These are phyloP conservation scores for Camelina neglecta DNA, from an alignment of 345 rosid species.

Conservation along the genomic window DNA sequence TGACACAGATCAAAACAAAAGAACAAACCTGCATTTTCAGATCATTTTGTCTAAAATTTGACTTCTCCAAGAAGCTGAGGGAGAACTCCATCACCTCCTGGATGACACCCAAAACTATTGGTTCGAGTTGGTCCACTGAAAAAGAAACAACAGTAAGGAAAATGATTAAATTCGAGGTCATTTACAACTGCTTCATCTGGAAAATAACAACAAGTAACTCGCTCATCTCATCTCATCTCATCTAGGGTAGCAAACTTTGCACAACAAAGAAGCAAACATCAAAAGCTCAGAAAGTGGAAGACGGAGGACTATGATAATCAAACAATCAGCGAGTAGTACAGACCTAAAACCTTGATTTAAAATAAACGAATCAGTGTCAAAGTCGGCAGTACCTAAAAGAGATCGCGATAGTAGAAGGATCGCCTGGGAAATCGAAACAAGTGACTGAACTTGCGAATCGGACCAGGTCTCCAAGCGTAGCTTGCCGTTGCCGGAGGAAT, in stretches of 20 bases:
- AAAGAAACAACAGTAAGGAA: slow-evolving; percentile 13
- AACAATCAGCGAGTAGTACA: slow-evolving; percentile 14
- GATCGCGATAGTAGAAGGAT: slow-evolving; percentile 70
- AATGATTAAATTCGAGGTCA: neutral
- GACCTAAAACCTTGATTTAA: slow-evolving; percentile 20
- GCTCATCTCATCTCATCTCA: neutral
- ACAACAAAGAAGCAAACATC: neutral
- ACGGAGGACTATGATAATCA: slow-evolving; percentile 21
- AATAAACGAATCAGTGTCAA: slow-evolving; percentile 4
- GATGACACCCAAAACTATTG: slow-evolving; percentile 63
- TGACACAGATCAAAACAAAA: slow-evolving; percentile 6
- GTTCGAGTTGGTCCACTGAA: slow-evolving; percentile 79
- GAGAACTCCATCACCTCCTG: slow-evolving; percentile 80
- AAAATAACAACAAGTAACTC: neutral
- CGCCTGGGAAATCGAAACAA: slow-evolving; percentile 58
- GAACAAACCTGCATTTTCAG: slow-evolving; percentile 66
- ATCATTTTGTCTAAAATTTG: slow-evolving; percentile 58
- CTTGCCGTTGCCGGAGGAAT: slow-evolving; percentile 41
- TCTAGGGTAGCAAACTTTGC: neutral
- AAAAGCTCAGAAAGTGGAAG: slow-evolving; percentile 28
- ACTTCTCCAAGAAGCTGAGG: slow-evolving; percentile 74
- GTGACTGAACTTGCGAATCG: slow-evolving; percentile 66
- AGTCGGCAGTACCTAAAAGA: slow-evolving; percentile 53
- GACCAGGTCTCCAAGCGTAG: slow-evolving; percentile 68
- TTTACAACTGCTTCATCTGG: neutral